A percentile compares a stretch with the other conserved stretches of the same genome.
These are phyloP conservation scores for Acer saccharum DNA, from an alignment of 345 rosid species.

Conservation along the genomic window DNA sequence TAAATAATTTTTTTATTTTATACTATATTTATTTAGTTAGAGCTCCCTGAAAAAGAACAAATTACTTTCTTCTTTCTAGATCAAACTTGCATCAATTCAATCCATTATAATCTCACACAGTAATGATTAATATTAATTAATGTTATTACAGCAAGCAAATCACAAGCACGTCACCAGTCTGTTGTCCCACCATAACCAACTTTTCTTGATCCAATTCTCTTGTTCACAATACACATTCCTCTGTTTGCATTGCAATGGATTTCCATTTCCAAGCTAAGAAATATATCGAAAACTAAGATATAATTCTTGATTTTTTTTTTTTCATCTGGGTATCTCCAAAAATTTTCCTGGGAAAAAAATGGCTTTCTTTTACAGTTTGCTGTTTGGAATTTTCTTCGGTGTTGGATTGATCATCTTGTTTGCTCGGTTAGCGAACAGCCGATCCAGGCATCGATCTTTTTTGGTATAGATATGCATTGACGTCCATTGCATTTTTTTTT, in stretches of 20 bases:
- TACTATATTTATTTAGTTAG: no score
- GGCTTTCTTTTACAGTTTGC: constrained; percentile 54
- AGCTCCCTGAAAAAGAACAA: constrained; percentile 3
- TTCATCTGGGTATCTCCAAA: neutral
- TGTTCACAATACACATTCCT: neutral
- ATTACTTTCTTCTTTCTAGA: constrained; percentile 11
- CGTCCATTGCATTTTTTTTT: neutral
- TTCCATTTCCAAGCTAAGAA: neutral
- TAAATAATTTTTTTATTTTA: no score
- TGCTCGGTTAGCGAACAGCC: constrained; percentile 55
- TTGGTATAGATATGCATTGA: constrained; percentile 37
- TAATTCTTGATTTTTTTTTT: neutral
- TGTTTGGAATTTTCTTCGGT: constrained; percentile 57
- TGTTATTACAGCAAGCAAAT: neutral
- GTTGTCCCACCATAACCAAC: neutral
- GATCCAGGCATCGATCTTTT: constrained; percentile 58
- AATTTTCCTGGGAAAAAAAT: constrained; percentile 20
- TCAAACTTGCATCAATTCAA: neutral
- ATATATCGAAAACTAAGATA: neutral
- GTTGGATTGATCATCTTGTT: constrained; percentile 58
- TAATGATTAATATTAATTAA: neutral
- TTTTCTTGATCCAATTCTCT: neutral
- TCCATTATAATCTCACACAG: neutral
- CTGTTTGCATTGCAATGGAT: neutral
- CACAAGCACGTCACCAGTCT: neutral